These are phyloP conservation scores for Hirsutella minnesotensis DNA, from an alignment of 2,329 filamentous ascomycete genomes.

Conservation along the genomic window DNA sequence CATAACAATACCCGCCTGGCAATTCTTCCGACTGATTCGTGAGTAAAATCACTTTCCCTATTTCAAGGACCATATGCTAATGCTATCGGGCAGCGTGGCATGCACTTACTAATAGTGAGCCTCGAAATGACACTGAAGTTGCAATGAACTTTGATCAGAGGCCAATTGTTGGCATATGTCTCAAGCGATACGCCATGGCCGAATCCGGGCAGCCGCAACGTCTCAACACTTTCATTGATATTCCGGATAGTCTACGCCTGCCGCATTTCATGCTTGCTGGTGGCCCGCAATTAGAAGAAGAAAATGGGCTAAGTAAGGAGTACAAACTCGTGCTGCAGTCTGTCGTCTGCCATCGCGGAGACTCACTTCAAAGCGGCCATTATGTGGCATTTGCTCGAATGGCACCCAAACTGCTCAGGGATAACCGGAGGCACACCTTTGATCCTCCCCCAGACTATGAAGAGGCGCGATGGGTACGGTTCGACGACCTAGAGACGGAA, in stretches of 20 bases:
- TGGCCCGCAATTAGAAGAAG: conserved; percentile 50
- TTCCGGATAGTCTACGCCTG: conserved; percentile 67
- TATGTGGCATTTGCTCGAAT: conserved; percentile 80
- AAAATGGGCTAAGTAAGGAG: conserved; percentile 64
- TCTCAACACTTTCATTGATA: conserved; percentile 78
- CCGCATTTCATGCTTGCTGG: conserved; percentile 80
- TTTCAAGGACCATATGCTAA: neutral
- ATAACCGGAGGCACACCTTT: conserved; percentile 42
- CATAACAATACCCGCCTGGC: conserved; percentile 92
- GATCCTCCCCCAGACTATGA: conserved; percentile 54
- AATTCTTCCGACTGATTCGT: conserved; percentile 91
- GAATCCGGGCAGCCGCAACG: conserved; percentile 56
- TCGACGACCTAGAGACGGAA: conserved; percentile 67
- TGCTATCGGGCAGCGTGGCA: conserved; percentile 59
- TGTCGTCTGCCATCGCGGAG: conserved; percentile 82
- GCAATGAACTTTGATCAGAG: conserved; percentile 78
- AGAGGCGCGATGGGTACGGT: conserved; percentile 75
- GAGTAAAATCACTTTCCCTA: conserved; percentile 24
- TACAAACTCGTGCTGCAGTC: conserved; percentile 90
- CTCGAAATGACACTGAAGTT: conserved; percentile 62
- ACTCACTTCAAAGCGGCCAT: conserved; percentile 77
- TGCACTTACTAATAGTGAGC: conserved; percentile 43
- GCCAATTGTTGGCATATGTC: conserved; percentile 81
- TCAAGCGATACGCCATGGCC: conserved; percentile 75
- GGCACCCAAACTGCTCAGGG: conserved; percentile 48